Percentiles rank a stretch among this genome's conserved stretches.
These are phyloP conservation scores for Lagenidium giganteum DNA, from an alignment of 352 stramenopile genomes.

Conservation along the genomic window DNA sequence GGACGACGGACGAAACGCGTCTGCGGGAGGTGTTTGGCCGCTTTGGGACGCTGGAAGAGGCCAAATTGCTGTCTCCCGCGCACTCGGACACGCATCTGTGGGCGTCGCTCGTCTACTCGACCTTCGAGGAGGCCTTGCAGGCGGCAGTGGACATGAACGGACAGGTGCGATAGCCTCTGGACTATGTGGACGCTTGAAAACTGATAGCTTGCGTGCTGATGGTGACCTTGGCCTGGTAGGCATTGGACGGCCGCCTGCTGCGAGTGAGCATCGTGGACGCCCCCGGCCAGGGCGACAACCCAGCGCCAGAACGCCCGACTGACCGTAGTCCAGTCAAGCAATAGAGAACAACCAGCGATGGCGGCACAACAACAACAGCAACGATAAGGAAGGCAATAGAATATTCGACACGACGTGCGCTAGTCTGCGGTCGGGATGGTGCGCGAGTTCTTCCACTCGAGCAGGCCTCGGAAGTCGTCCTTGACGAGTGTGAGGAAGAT, in stretches of 20 bases:
- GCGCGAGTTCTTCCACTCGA: slow-evolving; percentile 78
- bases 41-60: slow-evolving; percentile 43
- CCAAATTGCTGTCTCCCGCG: too few species aligned
- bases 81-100: slow-evolving; percentile 62
- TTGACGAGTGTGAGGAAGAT: slow-evolving; percentile 62
- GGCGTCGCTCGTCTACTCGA: slow-evolving; percentile 53
- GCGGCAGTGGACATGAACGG: slow-evolving; percentile 76
- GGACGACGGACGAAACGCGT: slow-evolving; percentile 60
- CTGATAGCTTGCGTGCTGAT: too few species aligned
- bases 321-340: too few species aligned
- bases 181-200: too few species aligned
- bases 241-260: slow-evolving; percentile 68
- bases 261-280: slow-evolving; percentile 74
- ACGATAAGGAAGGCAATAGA: neutral
- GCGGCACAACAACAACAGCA: neutral
- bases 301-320: too few species aligned
- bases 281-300: slow-evolving; percentile 13
- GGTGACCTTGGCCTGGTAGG: slow-evolving; percentile 9
- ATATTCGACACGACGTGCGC: too few species aligned
- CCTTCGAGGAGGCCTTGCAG: slow-evolving; percentile 68
- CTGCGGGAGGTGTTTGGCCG: slow-evolving; percentile 34
- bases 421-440: slow-evolving; percentile 45
- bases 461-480: slow-evolving; percentile 54
- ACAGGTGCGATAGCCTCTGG: slow-evolving; percentile 24
- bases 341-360: too few species aligned